Conservation (phyloP, 2,329 filamentous ascomycete species). For the Trichoderma simmonsii region DNA sequence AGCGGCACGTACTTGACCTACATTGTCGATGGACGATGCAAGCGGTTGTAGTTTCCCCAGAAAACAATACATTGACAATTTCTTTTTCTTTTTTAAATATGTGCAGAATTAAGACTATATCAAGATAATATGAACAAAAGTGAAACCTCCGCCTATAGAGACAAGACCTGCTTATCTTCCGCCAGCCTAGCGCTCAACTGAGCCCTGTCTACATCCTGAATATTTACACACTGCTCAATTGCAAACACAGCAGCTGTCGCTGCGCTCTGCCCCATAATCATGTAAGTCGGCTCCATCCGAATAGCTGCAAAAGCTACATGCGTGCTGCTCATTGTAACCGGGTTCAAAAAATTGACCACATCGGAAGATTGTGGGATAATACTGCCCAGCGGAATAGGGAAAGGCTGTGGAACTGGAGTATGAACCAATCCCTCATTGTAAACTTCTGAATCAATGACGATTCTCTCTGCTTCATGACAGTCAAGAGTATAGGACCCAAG, state of each 20-base stretch:
- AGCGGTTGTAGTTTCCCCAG: not conserved
- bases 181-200: not conserved
- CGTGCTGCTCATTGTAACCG: constrained; percentile 19
- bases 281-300: constrained; percentile 21
- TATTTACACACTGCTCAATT: constrained; percentile 15
- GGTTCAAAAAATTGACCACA: constrained; percentile 19
- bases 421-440: constrained; percentile 26
- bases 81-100: not conserved
- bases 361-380: constrained; percentile 13
- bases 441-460: constrained; percentile 23
- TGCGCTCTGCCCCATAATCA: constrained; percentile 20
- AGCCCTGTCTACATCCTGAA: constrained; percentile 16
- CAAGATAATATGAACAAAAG: not conserved
- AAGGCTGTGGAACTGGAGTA: constrained; percentile 2
- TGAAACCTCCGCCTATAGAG: not conserved
- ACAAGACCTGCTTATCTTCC: not conserved
- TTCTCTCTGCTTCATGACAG: constrained; percentile 25
- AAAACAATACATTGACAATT: not conserved
- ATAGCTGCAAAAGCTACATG: constrained; percentile 20
- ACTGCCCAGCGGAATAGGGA: constrained; percentile 11
- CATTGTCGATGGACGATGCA: not conserved
- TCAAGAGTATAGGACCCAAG: constrained; percentile 27
- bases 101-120: not conserved
- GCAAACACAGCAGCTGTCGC: constrained; percentile 18
- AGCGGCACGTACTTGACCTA: not conserved